phyloP scores from a whole-genome alignment of 495 filamentous ascomycete genomes.

The Hypoxylon intermedium region DNA sequence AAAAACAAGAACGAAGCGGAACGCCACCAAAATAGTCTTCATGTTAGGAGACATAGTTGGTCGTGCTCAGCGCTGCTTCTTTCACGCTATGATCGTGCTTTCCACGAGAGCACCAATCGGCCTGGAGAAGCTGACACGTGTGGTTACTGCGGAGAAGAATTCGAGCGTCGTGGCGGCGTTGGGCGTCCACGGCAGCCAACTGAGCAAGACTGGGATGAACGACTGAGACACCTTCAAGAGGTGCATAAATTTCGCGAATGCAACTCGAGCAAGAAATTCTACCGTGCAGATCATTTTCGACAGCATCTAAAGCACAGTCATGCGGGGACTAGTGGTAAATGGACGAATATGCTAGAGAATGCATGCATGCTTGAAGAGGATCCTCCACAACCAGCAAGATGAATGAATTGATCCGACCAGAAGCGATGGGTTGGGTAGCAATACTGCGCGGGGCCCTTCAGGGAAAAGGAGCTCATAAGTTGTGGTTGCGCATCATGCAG shows the following conservation, averaged over 20 bases:
- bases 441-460: constrained; percentile 38
- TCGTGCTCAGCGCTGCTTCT: constrained; percentile 82
- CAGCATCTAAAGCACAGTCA: constrained; percentile 99
- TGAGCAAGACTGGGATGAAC: constrained; percentile 80
- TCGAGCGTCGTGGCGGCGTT: constrained; percentile 65
- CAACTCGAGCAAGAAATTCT: constrained; percentile 98
- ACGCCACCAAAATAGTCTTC: constrained; percentile 94
- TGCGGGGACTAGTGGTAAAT: constrained; percentile 94
- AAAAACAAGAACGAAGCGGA: constrained; percentile 99
- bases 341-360: constrained; percentile 97
- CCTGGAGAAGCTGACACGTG: constrained; percentile 76
- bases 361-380: constrained; percentile 95
- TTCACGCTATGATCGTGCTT: constrained; percentile 75
- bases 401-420: constrained; percentile 29
- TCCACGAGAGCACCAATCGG: constrained; percentile 74
- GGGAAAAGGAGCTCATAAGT: constrained; percentile 19
- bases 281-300: constrained; percentile 94
- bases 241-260: constrained; percentile 98
- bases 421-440: constrained; percentile 34
- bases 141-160: constrained; percentile 96
- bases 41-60: constrained; percentile 96
- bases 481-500: constrained; percentile 26
- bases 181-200: constrained; percentile 46
- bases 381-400: constrained; percentile 45
- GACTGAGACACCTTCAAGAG: constrained; percentile 84